Evolutionary conservation across 148 eudicot species (phyloP), one percentile per base, ranked within the genome.

Genomic region (Agrostemma githago): DNA sequence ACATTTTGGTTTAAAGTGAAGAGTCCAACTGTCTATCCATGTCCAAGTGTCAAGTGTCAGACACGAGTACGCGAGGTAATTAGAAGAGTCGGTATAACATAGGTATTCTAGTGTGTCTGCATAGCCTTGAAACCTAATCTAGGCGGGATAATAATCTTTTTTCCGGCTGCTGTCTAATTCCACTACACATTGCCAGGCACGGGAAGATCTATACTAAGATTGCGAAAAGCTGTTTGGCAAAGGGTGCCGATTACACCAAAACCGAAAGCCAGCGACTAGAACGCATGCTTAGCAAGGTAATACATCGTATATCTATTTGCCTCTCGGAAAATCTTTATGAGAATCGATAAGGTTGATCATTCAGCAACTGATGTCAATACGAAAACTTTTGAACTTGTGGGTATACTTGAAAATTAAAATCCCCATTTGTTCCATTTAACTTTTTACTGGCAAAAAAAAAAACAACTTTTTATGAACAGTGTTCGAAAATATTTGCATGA

Each of bases 271-370:
- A 84, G 76, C 87, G 99, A 11, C 78, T 95, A 59, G 99, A 90
- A 54, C 99, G 99, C 76, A 85, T 95, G 75, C 90, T 95, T 72
- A 79, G 84, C 72, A 95, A 92, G 97, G 99, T 95, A 85, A 72
- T n/a, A 6, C 58, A 56, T 40, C 59, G 42, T 17, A n/a, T 72
- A 57, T 4, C 16, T 48, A 60, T 66, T 21, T 26, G 51, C 51
- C 16, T 46, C 11, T 76, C 62, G 0, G 10, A 34, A 12, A 20
- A 41, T 19, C 62, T 21, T 17, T 19, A 17, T 58, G 10, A 6
- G 3, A 4, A 70, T 54, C 56, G 51, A 14, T 63, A 42, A 6
- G 19, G 17, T 41, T 11, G 61, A 12, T 53, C 19, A 14, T 26
- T 48, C 20, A 48, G 53, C 37, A 6, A 66, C 8, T n/a, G 12